phyloP scores from a whole-genome alignment of 148 eudicot species.

The Selenicereus undatus region DNA sequence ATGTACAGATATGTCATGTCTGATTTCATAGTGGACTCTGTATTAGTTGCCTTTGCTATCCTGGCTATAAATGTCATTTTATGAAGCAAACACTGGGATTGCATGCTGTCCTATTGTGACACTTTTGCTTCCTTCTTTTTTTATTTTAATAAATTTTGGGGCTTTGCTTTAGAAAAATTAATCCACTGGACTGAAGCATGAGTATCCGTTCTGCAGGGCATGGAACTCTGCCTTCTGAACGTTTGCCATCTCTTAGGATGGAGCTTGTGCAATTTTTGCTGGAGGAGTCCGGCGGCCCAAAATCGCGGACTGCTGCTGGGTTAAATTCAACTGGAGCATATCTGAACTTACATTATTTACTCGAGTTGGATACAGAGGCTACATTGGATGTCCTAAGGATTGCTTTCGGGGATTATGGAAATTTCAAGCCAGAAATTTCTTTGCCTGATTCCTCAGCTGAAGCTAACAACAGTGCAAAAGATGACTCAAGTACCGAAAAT shows the following conservation, averaged over 20 bases:
- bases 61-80: too few relatives aligned
- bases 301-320: slow-evolving; percentile 35
- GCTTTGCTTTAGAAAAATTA: not conserved
- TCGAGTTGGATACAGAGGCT: slow-evolving; percentile 82
- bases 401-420: slow-evolving; percentile 49
- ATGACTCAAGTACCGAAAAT: slow-evolving; percentile 28
- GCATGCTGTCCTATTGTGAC: too few relatives aligned
- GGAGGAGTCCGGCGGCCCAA: slow-evolving; percentile 61
- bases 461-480: slow-evolving; percentile 28
- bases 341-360: slow-evolving; percentile 57
- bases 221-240: slow-evolving; percentile 57
- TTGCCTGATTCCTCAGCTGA: slow-evolving; percentile 29
- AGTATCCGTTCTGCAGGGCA: slow-evolving; percentile 53
- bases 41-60: too few relatives aligned
- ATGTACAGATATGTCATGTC: too few relatives aligned
- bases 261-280: slow-evolving; percentile 79
- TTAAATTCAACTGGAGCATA: slow-evolving; percentile 40
- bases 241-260: slow-evolving; percentile 62
- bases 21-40: too few relatives aligned
- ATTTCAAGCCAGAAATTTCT: slow-evolving; percentile 23
- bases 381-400: slow-evolving; percentile 75
- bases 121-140: too few relatives aligned
- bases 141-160: not conserved
- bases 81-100: too few relatives aligned
- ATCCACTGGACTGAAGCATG: not conserved